Percentiles rank a stretch among this genome's conserved stretches.
These are phyloP conservation scores for Litsea cubeba DNA, from an alignment of 164 flowering plant genomes.

Conservation along the genomic window DNA sequence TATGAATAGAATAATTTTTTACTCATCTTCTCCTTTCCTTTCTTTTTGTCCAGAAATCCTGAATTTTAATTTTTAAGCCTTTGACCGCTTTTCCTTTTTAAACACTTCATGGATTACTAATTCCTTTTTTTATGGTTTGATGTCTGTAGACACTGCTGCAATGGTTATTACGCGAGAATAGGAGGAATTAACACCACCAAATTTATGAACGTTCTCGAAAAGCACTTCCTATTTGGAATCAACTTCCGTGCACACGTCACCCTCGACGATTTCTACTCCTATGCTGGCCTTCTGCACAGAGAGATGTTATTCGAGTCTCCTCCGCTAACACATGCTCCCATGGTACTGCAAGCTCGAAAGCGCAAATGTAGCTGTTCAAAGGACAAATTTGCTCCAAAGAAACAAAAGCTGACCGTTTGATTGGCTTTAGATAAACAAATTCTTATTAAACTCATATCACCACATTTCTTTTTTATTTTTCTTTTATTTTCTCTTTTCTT, in stretches of 20 bases:
- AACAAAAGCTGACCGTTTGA: too few species aligned
- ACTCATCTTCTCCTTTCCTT: too few species aligned
- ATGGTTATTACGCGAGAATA: background rate
- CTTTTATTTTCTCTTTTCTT: too few species aligned
- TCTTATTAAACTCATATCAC: too few species aligned
- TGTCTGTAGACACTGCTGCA: background rate
- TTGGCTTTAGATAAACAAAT: too few species aligned
- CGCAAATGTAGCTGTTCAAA: background rate
- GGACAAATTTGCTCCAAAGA: background rate
- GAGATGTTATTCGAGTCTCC: background rate
- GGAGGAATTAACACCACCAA: background rate
- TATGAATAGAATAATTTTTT: too few species aligned
- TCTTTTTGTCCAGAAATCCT: too few species aligned
- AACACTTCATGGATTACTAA: too few species aligned
- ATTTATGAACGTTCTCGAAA: background rate
- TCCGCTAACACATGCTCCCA: background rate
- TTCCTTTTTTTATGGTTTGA: too few species aligned
- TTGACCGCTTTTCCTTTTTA: too few species aligned
- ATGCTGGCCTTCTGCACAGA: background rate
- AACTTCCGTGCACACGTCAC: background rate
- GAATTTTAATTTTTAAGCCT: too few species aligned
- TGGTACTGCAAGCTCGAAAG: background rate
- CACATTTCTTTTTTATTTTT: too few species aligned
- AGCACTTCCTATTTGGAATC: background rate
- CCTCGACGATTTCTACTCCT: background rate